These are phyloP conservation scores for Suillus placidus DNA, from an alignment of 768 basidiomycete genomes.

Conservation along the genomic window DNA sequence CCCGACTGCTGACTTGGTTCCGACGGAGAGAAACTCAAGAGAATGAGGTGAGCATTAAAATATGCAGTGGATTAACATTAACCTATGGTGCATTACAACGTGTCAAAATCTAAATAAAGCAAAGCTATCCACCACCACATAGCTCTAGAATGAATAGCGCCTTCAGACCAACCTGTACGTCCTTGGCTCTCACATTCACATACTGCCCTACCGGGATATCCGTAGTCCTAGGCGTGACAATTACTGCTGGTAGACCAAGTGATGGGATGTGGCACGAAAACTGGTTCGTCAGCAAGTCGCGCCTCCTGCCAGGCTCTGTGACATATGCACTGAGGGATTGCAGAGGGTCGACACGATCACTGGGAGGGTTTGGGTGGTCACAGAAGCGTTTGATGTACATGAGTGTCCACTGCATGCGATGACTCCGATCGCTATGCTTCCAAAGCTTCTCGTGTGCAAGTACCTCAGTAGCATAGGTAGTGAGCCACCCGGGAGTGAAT, in stretches of 20 bases:
- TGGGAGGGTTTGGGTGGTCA: constrained; percentile 23
- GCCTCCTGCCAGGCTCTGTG: constrained; percentile 19
- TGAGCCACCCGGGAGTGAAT: constrained; percentile 52
- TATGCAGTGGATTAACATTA: not conserved
- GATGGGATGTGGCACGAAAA: constrained; percentile 27
- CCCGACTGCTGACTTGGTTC: not conserved
- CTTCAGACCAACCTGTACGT: constrained; percentile 31
- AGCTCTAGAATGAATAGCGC: not conserved
- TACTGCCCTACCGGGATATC: constrained; percentile 28
- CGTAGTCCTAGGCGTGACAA: constrained; percentile 14
- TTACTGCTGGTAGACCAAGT: constrained; percentile 28
- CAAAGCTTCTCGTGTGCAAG: constrained; percentile 38
- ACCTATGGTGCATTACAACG: not conserved
- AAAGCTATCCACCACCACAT: not conserved
- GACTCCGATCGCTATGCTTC: constrained; percentile 33
- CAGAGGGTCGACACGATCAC: constrained; percentile 31
- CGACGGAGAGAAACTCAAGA: not conserved
- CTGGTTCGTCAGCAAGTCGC: constrained; percentile 11
- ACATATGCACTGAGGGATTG: constrained; percentile 30
- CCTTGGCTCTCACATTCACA: constrained; percentile 29
- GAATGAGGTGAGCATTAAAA: not conserved
- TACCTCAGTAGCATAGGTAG: constrained; percentile 42
- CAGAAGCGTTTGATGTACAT: constrained; percentile 43
- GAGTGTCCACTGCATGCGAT: constrained; percentile 45
- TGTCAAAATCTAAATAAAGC: not conserved